Conservation (phyloP, 495 filamentous ascomycete genomes). For the Bacidia rubella region DNA sequence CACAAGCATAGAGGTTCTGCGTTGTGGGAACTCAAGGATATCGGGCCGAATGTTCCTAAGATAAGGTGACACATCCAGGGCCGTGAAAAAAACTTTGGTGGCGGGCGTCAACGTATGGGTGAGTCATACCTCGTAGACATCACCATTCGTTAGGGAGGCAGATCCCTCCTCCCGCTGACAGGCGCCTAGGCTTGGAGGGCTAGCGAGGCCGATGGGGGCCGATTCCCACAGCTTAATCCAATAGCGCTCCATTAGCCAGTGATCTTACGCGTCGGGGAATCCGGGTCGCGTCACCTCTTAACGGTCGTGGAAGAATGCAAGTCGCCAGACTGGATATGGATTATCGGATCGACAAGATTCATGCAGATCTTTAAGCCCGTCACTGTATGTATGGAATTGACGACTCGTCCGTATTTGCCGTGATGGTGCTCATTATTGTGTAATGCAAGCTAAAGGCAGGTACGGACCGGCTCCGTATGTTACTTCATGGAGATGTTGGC, state of each 20-base stretch:
- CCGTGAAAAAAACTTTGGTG: background rate
- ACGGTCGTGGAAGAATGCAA: background rate
- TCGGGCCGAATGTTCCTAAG: background rate
- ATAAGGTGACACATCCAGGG: background rate
- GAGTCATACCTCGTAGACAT: too few species aligned
- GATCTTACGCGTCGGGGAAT: background rate
- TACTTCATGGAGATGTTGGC: background rate
- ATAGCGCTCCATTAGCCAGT: background rate
- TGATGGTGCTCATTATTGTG: background rate
- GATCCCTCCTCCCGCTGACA: background rate
- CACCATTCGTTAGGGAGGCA: too few species aligned
- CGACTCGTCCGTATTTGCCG: background rate
- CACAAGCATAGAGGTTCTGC: too few species aligned
- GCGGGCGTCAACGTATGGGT: too few species aligned
- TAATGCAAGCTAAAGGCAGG: background rate
- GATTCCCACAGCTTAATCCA: background rate
- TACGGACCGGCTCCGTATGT: background rate
- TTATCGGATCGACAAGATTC: background rate
- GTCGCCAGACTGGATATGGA: background rate
- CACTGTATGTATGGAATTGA: background rate
- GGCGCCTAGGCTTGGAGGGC: background rate
- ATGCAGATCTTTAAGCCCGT: background rate
- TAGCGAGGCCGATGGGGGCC: background rate
- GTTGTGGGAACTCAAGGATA: background rate
- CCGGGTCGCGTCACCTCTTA: background rate